Percentiles rank a stretch among this genome's conserved stretches.
Conservation (phyloP, 306 rosid genomes). For the Biancaea sappan region DNA sequence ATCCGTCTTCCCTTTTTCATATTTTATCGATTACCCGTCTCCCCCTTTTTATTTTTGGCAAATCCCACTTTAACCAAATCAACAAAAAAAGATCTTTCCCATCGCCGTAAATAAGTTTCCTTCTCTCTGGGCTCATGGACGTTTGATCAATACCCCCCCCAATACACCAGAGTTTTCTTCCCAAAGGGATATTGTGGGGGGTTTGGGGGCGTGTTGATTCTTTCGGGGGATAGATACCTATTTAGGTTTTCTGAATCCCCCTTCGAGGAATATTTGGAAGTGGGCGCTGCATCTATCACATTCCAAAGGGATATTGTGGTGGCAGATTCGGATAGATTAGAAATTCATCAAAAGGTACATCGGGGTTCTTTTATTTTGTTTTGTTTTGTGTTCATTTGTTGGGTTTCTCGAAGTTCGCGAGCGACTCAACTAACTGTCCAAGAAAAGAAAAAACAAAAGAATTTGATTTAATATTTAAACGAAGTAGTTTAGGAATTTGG, state of each 20-base stretch:
- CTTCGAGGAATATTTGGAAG: constrained; percentile 31
- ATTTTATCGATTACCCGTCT: not conserved
- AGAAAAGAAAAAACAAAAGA: constrained; percentile 2
- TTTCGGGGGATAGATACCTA: constrained; percentile 3
- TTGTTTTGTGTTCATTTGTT: constrained; percentile 26
- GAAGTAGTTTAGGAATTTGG: constrained; percentile 36
- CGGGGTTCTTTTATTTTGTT: not conserved
- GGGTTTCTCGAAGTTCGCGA: constrained; percentile 60
- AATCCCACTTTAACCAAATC: constrained; percentile 32
- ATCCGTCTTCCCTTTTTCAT: constrained; percentile 24
- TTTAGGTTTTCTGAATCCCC: constrained; percentile 24
- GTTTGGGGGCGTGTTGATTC: constrained; percentile 27
- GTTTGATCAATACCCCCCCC: constrained; percentile 40
- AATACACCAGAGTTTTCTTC: constrained; percentile 13
- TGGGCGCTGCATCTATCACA: constrained; percentile 28
- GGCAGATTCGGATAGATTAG: constrained; percentile 21
- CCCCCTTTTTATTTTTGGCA: constrained; percentile 35
- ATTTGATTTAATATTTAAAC: constrained; percentile 34
- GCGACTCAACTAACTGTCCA: constrained; percentile 29
- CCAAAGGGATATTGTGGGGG: constrained; percentile 33
- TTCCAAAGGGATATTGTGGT: constrained; percentile 25
- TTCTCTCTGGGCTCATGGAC: constrained; percentile 32
- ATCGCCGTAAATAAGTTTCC: constrained; percentile 9
- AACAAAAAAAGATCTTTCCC: not conserved
- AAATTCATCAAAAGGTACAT: constrained; percentile 38